Evolutionary conservation across 768 basidiomycete genomes (phyloP).

Genomic region (Leccinum boreale): DNA sequence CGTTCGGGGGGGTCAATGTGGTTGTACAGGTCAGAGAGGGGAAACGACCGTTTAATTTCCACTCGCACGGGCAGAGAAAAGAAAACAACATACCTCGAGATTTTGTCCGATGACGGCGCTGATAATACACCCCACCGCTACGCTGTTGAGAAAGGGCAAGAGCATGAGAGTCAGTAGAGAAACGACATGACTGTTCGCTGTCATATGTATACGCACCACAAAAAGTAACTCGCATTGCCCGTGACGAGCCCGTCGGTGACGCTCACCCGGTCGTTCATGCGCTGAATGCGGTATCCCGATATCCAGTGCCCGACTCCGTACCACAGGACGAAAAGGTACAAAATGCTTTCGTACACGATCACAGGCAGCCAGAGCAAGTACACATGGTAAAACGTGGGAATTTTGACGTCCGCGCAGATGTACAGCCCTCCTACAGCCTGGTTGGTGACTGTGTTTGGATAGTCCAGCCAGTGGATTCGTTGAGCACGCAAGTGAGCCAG

Average conservation of each 20-base stretch:
- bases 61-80: neutral
- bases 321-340: conserved; percentile 11
- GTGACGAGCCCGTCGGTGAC: neutral
- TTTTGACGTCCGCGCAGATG: conserved; percentile 3
- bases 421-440: neutral
- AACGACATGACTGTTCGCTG: neutral
- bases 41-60: neutral
- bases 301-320: neutral
- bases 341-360: conserved; percentile 3
- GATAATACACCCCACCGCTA: neutral
- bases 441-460: neutral
- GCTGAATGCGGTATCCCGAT: neutral
- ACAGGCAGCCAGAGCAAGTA: conserved; percentile 10
- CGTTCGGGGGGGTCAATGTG: no score
- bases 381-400: neutral
- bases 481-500: neutral
- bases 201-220: neutral
- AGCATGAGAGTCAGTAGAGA: neutral
- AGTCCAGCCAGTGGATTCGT: neutral
- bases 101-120: neutral
- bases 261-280: neutral
- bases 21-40: neutral
- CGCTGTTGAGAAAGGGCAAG: neutral
- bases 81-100: conserved; percentile 1
- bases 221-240: conserved; percentile 2